Evolutionary conservation across 257 asterid genomes (phyloP).

Genomic region (Jacaranda mimosifolia): DNA sequence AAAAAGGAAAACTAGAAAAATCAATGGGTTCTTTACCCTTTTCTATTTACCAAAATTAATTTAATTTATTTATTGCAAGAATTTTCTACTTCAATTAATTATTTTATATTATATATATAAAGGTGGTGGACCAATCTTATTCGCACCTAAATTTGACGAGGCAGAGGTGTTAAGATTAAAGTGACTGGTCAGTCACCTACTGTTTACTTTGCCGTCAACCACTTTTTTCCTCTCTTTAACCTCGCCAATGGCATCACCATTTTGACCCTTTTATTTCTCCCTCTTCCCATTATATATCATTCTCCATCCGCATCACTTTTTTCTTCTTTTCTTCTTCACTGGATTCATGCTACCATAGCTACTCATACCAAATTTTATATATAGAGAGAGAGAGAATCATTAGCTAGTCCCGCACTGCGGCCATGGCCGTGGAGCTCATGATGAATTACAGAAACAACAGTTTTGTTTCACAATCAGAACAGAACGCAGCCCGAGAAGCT

Average conservation of each 20-base stretch:
- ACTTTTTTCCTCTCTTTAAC: conserved; percentile 36
- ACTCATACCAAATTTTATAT: neutral
- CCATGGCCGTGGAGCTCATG: conserved; percentile 90
- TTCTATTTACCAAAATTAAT: too few relatives aligned
- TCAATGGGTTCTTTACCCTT: neutral
- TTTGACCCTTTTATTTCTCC: conserved; percentile 39
- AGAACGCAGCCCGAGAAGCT: conserved; percentile 63
- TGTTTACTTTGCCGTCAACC: conserved; percentile 57
- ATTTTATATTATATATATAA: neutral
- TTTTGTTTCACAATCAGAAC: conserved; percentile 50
- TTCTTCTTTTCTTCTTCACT: conserved; percentile 12
- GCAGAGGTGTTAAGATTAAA: conserved; percentile 50
- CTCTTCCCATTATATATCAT: neutral
- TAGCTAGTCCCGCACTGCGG: conserved; percentile 23
- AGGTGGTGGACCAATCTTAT: conserved; percentile 54
- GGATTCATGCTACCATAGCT: conserved; percentile 1
- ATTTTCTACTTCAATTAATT: too few relatives aligned
- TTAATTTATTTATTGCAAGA: too few relatives aligned
- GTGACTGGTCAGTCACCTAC: conserved; percentile 81
- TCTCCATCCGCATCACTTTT: neutral
- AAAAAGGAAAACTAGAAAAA: neutral
- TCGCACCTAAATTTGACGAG: conserved; percentile 81
- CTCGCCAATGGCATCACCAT: conserved; percentile 41
- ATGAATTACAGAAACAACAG: conserved; percentile 56
- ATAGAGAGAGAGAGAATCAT: neutral